Percentiles rank a stretch among this genome's conserved stretches.
Evolutionary conservation across 2,329 filamentous ascomycete genomes (phyloP).

Genomic region (Spiromastix sp.): DNA sequence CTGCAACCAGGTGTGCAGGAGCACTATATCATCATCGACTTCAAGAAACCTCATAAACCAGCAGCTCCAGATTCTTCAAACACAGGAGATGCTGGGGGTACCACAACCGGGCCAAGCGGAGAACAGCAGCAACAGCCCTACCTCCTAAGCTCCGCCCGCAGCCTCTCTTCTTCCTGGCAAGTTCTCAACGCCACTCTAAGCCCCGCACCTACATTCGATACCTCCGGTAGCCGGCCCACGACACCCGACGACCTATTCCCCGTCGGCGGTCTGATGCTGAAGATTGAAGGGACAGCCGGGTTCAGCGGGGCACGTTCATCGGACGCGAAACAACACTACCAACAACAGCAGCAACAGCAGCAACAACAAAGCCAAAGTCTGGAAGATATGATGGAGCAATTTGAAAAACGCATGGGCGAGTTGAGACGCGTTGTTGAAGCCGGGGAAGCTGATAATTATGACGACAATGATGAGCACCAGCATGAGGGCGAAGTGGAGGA

Average conservation of each 20-base stretch:
- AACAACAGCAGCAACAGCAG: constrained; percentile 9
- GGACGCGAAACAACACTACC: constrained; percentile 13
- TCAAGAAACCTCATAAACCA: constrained; percentile 25
- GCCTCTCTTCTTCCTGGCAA: constrained; percentile 65
- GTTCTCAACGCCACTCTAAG: constrained; percentile 44
- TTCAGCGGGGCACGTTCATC: constrained; percentile 13
- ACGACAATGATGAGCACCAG: background rate
- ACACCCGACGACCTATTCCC: constrained; percentile 32
- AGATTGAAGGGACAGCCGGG: constrained; percentile 32
- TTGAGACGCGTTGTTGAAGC: constrained; percentile 33
- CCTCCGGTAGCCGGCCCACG: constrained; percentile 31
- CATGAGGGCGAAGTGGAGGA: background rate
- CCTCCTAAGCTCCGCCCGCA: constrained; percentile 57
- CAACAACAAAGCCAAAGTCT: constrained; percentile 20
- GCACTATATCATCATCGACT: constrained; percentile 47
- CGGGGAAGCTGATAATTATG: constrained; percentile 9
- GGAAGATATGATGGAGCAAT: constrained; percentile 38
- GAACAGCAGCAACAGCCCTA: constrained; percentile 22
- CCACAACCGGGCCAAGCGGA: constrained; percentile 20
- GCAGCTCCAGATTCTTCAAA: constrained; percentile 8
- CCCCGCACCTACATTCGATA: constrained; percentile 53
- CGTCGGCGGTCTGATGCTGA: constrained; percentile 28
- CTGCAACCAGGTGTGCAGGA: constrained; percentile 39
- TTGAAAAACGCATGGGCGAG: constrained; percentile 34
- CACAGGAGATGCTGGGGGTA: constrained; percentile 1